These are phyloP conservation scores for Solanum tarijense DNA, from an alignment of 257 asterid species.

Conservation along the genomic window DNA sequence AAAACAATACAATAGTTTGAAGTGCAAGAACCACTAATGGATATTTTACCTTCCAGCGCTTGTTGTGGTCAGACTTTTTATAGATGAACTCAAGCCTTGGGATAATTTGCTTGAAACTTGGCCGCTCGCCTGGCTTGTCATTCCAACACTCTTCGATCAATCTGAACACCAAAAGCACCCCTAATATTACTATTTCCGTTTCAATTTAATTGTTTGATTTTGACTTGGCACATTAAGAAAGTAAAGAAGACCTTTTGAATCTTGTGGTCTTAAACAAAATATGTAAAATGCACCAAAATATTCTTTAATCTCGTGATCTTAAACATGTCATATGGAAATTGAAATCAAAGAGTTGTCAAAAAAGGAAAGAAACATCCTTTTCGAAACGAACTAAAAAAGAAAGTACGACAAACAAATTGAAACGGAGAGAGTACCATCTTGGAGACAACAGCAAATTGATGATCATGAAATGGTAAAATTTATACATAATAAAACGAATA, in stretches of 20 bases:
- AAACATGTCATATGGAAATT: neutral
- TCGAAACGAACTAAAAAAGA: too few species aligned
- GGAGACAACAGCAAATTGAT: neutral
- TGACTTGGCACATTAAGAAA: neutral
- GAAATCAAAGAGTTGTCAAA: too few species aligned
- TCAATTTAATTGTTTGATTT: neutral
- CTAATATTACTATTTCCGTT: neutral
- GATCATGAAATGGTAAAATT: neutral
- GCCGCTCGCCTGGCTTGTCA: slow-evolving; percentile 56
- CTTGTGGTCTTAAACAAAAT: neutral
- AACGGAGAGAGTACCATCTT: neutral
- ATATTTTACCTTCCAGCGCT: slow-evolving; percentile 66
- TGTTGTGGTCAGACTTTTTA: slow-evolving; percentile 47
- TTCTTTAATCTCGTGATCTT: neutral
- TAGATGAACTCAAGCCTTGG: slow-evolving; percentile 60
- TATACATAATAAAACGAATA: too few species aligned
- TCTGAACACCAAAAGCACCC: slow-evolving; percentile 24
- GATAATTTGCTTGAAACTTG: slow-evolving; percentile 78
- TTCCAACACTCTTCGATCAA: slow-evolving; percentile 87
- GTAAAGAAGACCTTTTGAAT: neutral
- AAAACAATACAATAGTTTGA: too few species aligned
- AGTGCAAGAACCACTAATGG: neutral
- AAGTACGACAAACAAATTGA: neutral
- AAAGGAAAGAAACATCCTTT: neutral
- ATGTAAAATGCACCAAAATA: neutral